phyloP scores from a whole-genome alignment of 768 basidiomycete genomes.

The Gymnopilus junonius region DNA sequence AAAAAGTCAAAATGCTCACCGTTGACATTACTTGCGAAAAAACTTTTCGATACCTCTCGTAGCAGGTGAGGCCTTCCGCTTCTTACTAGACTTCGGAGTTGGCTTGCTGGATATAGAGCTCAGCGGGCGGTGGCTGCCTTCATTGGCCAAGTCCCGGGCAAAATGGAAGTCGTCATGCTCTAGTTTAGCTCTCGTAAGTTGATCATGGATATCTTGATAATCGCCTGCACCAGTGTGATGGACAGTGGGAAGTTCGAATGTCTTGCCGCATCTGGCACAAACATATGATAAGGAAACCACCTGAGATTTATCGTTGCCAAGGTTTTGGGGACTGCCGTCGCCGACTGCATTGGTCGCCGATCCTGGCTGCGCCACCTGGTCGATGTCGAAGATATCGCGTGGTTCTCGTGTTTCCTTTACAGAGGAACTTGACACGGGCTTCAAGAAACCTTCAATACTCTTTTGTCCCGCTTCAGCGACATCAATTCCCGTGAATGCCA shows the following conservation, averaged over 20 bases:
- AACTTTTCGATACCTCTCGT: constrained; percentile 44
- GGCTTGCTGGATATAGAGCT: constrained; percentile 19
- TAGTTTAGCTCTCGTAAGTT: constrained; percentile 46
- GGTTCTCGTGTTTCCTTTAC: constrained; percentile 45
- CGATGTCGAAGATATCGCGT: constrained; percentile 8
- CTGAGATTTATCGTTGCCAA: constrained; percentile 13
- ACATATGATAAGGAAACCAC: constrained; percentile 42
- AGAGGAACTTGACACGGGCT: constrained; percentile 31
- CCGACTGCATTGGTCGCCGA: background rate
- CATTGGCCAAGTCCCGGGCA: constrained; percentile 73
- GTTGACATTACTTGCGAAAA: constrained; percentile 35
- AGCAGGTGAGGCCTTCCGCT: constrained; percentile 28
- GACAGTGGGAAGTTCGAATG: constrained; percentile 37
- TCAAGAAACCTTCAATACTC: constrained; percentile 88
- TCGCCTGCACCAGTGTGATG: constrained; percentile 29
- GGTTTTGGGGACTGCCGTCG: constrained; percentile 5
- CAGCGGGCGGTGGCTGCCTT: constrained; percentile 25
- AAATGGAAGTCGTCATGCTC: constrained; percentile 94
- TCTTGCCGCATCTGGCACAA: constrained; percentile 64
- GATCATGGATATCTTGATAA: constrained; percentile 27
- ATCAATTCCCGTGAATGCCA: constrained; percentile 83
- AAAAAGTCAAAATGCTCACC: background rate
- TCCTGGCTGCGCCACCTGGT: constrained; percentile 1
- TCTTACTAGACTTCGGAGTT: constrained; percentile 31
- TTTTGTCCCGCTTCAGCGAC: constrained; percentile 77